These are phyloP conservation scores for Pythium periplocum DNA, from an alignment of 352 stramenopile species.

Conservation along the genomic window DNA sequence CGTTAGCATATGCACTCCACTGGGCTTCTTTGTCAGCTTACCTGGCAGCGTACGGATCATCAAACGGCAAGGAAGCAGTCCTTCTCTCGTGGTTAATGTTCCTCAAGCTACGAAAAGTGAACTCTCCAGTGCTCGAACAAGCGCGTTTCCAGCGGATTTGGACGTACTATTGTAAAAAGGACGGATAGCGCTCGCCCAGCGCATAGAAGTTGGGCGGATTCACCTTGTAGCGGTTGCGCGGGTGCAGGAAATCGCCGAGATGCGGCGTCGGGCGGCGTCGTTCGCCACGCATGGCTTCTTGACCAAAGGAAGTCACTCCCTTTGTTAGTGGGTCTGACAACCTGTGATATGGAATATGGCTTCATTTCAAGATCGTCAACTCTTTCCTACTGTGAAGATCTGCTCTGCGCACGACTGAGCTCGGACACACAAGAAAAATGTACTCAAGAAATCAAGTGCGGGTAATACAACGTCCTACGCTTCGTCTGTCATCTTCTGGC, in stretches of 20 bases:
- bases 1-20: background rate
- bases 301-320: background rate
- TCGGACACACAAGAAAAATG: too few relatives aligned
- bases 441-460: too few relatives aligned
- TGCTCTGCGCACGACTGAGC: too few relatives aligned
- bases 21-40: conserved; percentile 22
- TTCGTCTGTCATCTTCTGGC: too few relatives aligned
- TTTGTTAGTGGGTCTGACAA: background rate
- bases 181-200: conserved; percentile 51
- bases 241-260: conserved; percentile 56
- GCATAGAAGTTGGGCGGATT: conserved; percentile 72
- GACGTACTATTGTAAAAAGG: conserved; percentile 62
- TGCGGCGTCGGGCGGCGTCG: conserved; percentile 50
- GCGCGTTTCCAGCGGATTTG: background rate
- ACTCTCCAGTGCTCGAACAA: background rate
- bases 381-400: too few relatives aligned
- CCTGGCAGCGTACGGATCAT: conserved; percentile 72
- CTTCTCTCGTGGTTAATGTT: conserved; percentile 56
- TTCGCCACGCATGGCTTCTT: conserved; percentile 29
- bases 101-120: conserved; percentile 28
- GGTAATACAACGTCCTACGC: too few relatives aligned
- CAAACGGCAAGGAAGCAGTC: conserved; percentile 59
- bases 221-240: conserved; percentile 70
- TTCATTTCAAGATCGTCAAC: background rate
- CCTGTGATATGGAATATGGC: background rate